These are phyloP conservation scores for Colletotrichum filicis DNA, from an alignment of 2,329 filamentous ascomycete species.

Conservation along the genomic window DNA sequence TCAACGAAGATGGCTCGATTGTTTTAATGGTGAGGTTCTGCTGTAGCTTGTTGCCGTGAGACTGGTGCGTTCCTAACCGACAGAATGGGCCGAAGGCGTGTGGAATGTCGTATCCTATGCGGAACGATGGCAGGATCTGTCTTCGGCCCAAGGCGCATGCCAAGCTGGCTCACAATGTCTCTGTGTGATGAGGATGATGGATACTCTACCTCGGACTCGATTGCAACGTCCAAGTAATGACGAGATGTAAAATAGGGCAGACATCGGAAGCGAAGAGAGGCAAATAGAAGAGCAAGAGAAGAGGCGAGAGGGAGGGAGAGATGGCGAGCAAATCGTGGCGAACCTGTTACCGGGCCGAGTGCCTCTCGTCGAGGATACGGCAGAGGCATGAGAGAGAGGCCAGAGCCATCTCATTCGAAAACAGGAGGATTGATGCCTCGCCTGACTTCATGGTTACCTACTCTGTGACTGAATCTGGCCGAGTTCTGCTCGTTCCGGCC, in stretches of 20 bases:
- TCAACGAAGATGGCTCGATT: neutral
- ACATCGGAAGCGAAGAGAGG: neutral
- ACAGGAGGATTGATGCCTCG: neutral
- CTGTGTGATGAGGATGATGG: neutral
- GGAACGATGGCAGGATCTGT: neutral
- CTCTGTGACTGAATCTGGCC: slow-evolving; percentile 9
- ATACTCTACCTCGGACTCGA: neutral
- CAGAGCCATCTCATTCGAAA: slow-evolving; percentile 5
- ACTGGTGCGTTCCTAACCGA: slow-evolving; percentile 24
- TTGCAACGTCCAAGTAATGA: neutral
- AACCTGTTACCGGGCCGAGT: slow-evolving; percentile 13
- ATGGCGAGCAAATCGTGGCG: slow-evolving; percentile 8
- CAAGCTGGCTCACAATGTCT: slow-evolving; percentile 6
- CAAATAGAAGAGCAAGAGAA: neutral
- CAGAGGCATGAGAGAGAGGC: neutral
- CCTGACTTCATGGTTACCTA: slow-evolving; percentile 14
- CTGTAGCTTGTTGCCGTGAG: slow-evolving; percentile 25
- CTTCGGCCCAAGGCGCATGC: slow-evolving; percentile 20
- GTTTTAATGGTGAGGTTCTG: neutral
- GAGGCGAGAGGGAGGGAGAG: neutral
- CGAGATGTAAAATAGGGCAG: slow-evolving; percentile 7
- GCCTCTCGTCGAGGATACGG: neutral
- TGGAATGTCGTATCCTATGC: slow-evolving; percentile 30
- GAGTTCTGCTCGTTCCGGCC: slow-evolving; percentile 23
- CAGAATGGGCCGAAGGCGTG: slow-evolving; percentile 17